Base-by-base conservation (phyloP, 352 stramenopile species). In the Saprolegnia parasitica region DNA sequence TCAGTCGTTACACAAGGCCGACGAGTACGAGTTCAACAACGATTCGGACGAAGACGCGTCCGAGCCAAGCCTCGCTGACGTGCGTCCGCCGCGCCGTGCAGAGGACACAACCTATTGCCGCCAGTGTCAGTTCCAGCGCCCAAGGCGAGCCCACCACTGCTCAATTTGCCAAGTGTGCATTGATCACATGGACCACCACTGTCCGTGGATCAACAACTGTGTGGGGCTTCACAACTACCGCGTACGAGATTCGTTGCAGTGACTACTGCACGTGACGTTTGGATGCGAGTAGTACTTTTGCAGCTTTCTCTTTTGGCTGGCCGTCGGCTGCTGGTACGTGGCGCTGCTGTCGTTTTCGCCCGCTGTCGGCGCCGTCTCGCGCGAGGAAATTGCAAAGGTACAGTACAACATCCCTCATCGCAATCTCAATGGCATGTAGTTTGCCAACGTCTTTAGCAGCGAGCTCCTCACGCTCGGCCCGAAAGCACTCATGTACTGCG, bases 101-200 rank as follows among this genome's bases (percentile, higher is more conserved):
- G 11, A 57, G 20, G 45, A 57, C 1, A 70, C 63, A 37, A 49
- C 63, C 21, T 70, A 45, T 35, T 99, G 96, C 78, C 91, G 95
- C 9, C 86, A 96, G 39, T 99, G 98, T 80, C 98, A 99, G 75
- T 40, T 61, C 6, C 45, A 58, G 11, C 63, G 63, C 5, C 96
- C 96, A 18, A 84, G 81, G 26, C 88, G 96, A 71, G 96, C 96
- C 16, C 96, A 98, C 83, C 95, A 98, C 77, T 99, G 96, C 80
- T 97, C 87, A 56, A 96, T 98, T 70, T 98, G 95, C 78, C 81
- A 97, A 71, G 79, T 91, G 67, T 98, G 95, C 66, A 90, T 98
- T 61, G 91, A 98, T 67, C 98, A 98, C 79, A 99, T 99, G 96
- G 97, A 99, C 76, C 97, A 99, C 90, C 96, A 99, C 77, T 98